These are phyloP conservation scores for Penicillium sp. DNA, from an alignment of 2,329 filamentous ascomycete species.

Conservation along the genomic window DNA sequence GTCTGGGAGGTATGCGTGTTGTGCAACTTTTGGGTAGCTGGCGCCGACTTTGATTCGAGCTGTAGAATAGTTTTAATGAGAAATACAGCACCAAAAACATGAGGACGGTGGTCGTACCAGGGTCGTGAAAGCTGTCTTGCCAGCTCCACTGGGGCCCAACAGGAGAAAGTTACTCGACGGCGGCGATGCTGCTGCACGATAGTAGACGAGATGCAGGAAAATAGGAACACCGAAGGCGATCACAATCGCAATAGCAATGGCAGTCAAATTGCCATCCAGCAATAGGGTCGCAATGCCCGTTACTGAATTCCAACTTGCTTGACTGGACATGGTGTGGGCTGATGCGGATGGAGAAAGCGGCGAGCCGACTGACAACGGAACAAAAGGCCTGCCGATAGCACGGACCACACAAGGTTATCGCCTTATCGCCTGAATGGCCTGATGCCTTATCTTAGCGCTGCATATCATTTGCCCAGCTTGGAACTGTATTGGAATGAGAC, in stretches of 20 bases:
- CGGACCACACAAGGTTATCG: conserved; percentile 25
- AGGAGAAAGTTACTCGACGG: conserved; percentile 76
- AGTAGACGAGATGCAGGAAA: conserved; percentile 76
- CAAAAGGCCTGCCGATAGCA: conserved; percentile 20
- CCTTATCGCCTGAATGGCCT: background rate
- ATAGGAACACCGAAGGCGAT: conserved; percentile 76
- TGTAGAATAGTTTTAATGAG: conserved; percentile 24
- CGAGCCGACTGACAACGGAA: conserved; percentile 13
- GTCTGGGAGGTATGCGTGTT: conserved; percentile 68
- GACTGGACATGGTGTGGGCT: conserved; percentile 35
- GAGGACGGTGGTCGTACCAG: conserved; percentile 59
- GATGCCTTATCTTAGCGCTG: conserved; percentile 7
- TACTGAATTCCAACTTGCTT: conserved; percentile 46
- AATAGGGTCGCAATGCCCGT: conserved; percentile 49
- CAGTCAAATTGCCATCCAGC: conserved; percentile 50
- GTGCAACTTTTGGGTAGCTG: conserved; percentile 41
- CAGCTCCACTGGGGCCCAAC: conserved; percentile 78
- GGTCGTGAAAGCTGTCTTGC: conserved; percentile 88
- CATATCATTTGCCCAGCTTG: conserved; percentile 3
- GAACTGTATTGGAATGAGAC: conserved; percentile 9
- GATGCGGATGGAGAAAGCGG: conserved; percentile 14
- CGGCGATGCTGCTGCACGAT: conserved; percentile 67
- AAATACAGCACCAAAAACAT: background rate
- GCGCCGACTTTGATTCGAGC: conserved; percentile 54
- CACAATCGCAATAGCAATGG: conserved; percentile 70